phyloP scores from a whole-genome alignment of 257 asterid genomes.

The Penstemon newberryi region DNA sequence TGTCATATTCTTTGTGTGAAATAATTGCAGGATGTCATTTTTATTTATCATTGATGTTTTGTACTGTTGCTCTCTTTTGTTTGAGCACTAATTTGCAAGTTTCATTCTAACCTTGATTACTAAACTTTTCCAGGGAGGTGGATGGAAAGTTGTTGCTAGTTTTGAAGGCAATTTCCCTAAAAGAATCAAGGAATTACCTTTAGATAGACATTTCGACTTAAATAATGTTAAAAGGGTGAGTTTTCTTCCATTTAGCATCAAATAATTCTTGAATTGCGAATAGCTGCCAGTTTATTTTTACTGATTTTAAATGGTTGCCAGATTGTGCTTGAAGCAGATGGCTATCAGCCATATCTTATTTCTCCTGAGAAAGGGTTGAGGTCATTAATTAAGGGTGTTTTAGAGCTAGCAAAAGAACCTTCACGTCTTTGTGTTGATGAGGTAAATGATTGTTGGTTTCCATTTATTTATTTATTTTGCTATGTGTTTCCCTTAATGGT shows the following conservation, averaged over 20 bases:
- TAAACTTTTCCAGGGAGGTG: conserved; percentile 67
- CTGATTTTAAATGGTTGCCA: conserved; percentile 37
- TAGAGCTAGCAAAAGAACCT: conserved; percentile 95
- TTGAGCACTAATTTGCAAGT: conserved; percentile 11
- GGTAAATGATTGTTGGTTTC: conserved; percentile 44
- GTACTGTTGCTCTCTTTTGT: conserved; percentile 8
- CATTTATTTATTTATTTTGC: conserved; percentile 6
- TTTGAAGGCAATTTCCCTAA: conserved; percentile 97
- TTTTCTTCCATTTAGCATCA: conserved; percentile 13
- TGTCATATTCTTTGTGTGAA: background rate
- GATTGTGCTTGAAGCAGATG: conserved; percentile 99
- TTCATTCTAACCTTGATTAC: conserved; percentile 13
- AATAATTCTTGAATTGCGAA: conserved; percentile 2
- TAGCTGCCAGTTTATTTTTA: conserved; percentile 25
- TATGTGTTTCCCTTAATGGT: conserved; percentile 7
- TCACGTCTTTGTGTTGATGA: conserved; percentile 99
- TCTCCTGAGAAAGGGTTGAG: conserved; percentile 98
- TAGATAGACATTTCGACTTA: conserved; percentile 88
- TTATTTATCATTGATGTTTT: conserved; percentile 9
- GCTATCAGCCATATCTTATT: conserved; percentile 97
- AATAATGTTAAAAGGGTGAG: conserved; percentile 86
- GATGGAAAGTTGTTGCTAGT: conserved; percentile 98
- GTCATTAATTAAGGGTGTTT: conserved; percentile 79
- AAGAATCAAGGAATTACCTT: conserved; percentile 91
- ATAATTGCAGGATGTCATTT: background rate